A percentile compares a stretch with the other conserved stretches of the same genome.
phyloP scores from a whole-genome alignment of 1,139 yeast genomes.

The Saccharomycopsis crataegensis region DNA sequence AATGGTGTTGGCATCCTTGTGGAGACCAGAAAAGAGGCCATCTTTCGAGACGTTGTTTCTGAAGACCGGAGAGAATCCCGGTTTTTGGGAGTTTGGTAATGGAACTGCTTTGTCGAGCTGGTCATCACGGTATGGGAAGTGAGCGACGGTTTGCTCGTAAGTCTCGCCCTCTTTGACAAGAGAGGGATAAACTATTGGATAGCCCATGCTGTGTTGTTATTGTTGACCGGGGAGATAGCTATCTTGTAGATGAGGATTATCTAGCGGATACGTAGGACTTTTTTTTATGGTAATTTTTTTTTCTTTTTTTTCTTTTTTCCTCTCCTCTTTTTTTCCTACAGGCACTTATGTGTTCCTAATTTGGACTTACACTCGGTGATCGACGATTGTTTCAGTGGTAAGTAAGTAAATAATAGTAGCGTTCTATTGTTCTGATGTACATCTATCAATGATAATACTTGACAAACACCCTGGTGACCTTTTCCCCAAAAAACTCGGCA shows the following conservation, averaged over 20 bases:
- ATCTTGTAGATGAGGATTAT: no score
- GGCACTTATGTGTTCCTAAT: no score
- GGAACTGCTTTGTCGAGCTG: neutral
- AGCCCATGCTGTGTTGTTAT: no score
- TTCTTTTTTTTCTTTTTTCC: no score
- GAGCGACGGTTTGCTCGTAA: neutral
- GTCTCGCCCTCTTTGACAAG: neutral
- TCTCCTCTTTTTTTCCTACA: no score
- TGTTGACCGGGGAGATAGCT: neutral
- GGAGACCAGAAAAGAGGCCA: conserved; percentile 21
- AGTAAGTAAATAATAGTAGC: no score
- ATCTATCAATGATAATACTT: conserved; percentile 8
- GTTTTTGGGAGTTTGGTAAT: conserved; percentile 1
- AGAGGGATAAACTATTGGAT: neutral
- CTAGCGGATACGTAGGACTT: no score
- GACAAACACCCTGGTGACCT: conserved; percentile 3
- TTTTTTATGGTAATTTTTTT: no score
- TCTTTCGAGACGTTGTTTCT: conserved; percentile 12
- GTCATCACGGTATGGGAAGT: neutral
- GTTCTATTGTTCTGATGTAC: no score
- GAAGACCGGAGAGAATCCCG: conserved; percentile 20
- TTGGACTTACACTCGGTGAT: no score
- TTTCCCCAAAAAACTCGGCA: conserved; percentile 9
- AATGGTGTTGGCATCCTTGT: conserved; percentile 36
- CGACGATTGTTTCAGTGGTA: no score